Evolutionary conservation across 495 filamentous ascomycete species (phyloP).

Genomic region (Glonium stellatum): DNA sequence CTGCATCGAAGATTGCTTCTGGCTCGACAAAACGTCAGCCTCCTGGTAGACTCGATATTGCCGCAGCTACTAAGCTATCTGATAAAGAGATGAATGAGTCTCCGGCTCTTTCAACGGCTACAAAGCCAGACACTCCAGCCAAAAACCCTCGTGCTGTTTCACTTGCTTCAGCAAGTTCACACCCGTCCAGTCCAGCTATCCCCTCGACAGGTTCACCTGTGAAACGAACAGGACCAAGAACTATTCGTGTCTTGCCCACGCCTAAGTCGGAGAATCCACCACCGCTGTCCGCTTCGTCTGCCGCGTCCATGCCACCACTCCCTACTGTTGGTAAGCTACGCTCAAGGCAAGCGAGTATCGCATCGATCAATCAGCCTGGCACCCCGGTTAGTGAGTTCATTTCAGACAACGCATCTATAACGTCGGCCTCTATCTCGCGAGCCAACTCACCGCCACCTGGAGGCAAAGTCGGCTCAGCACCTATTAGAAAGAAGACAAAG

Average conservation of each 20-base stretch:
- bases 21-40: slow-evolving; percentile 44
- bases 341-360: slow-evolving; percentile 54
- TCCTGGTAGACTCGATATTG: slow-evolving; percentile 58
- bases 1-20: background rate
- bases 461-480: slow-evolving; percentile 64
- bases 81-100: slow-evolving; percentile 16
- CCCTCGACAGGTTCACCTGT: slow-evolving; percentile 45
- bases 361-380: slow-evolving; percentile 60
- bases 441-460: slow-evolving; percentile 68
- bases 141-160: slow-evolving; percentile 22
- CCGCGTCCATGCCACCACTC: slow-evolving; percentile 28
- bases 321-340: slow-evolving; percentile 38
- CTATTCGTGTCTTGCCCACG: slow-evolving; percentile 64
- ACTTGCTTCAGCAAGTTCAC: slow-evolving; percentile 28
- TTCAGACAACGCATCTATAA: slow-evolving; percentile 69
- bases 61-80: slow-evolving; percentile 42
- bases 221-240: slow-evolving; percentile 39
- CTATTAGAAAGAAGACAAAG: slow-evolving; percentile 76
- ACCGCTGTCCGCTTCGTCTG: slow-evolving; percentile 34
- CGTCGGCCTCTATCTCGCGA: slow-evolving; percentile 75
- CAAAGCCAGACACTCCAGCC: slow-evolving; percentile 16
- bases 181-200: slow-evolving; percentile 45
- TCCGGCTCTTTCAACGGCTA: background rate
- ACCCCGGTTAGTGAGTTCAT: slow-evolving; percentile 70
- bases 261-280: slow-evolving; percentile 60